Conservation (phyloP, 257 asterid genomes). For the Craterostigma plantagineum region DNA sequence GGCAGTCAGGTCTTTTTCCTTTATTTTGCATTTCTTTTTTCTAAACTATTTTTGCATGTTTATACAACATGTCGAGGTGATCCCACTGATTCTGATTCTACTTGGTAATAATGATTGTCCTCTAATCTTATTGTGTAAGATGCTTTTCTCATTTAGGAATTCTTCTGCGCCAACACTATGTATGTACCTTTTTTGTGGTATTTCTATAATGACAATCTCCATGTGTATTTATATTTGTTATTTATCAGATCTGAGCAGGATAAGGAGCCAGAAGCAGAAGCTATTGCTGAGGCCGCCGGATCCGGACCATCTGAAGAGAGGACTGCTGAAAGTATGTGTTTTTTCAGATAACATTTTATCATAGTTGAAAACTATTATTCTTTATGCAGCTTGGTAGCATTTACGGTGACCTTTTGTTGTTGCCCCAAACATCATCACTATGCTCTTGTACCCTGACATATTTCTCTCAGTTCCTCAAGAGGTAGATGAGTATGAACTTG, state of each 20-base stretch:
- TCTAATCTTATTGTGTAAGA: too few species aligned
- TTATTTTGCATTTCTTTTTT: too few species aligned
- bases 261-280: conserved; percentile 86
- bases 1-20: too few species aligned
- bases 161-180: too few species aligned
- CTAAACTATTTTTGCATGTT: too few species aligned
- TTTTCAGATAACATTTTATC: background rate
- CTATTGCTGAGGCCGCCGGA: conserved; percentile 35
- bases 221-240: conserved; percentile 4
- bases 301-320: conserved; percentile 68
- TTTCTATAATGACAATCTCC: background rate
- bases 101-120: too few species aligned
- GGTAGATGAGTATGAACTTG: conserved; percentile 95
- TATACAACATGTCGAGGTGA: too few species aligned
- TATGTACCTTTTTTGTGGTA: too few species aligned
- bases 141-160: too few species aligned
- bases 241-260: conserved; percentile 88
- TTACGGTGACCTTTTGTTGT: background rate
- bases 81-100: too few species aligned
- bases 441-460: background rate
- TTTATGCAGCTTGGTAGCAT: background rate
- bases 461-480: conserved; percentile 61
- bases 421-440: background rate
- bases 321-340: conserved; percentile 44
- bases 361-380: too few species aligned